Conservation (phyloP, 73 alveolate species). For the Blepharisma stoltei region DNA sequence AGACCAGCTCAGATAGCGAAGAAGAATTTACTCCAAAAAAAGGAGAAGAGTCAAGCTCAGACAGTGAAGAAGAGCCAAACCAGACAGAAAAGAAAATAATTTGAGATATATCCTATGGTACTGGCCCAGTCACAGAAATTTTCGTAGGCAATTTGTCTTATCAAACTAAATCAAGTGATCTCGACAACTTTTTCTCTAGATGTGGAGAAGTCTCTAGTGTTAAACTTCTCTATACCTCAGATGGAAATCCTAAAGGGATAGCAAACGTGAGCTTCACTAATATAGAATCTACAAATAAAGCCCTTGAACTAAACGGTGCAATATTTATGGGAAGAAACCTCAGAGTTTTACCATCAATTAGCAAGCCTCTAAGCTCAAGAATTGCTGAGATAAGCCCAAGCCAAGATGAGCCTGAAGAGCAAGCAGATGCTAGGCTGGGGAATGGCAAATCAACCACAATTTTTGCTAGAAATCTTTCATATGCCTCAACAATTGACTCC, state of each 20-base stretch:
- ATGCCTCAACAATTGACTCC: slow-evolving; percentile 58
- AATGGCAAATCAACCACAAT: slow-evolving; percentile 35
- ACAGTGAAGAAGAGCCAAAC: too few species aligned
- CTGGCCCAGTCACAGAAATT: slow-evolving; percentile 23
- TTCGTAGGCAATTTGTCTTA: slow-evolving; percentile 47
- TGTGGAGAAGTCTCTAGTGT: slow-evolving; percentile 42
- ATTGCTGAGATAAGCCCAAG: slow-evolving; percentile 31
- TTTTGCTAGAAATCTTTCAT: slow-evolving; percentile 86
- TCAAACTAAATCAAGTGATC: slow-evolving; percentile 38
- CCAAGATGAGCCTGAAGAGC: neutral
- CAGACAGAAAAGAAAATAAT: too few species aligned
- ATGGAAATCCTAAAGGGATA: slow-evolving; percentile 50
- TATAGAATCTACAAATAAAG: slow-evolving; percentile 39
- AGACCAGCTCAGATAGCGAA: too few species aligned
- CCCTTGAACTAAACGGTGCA: slow-evolving; percentile 45
- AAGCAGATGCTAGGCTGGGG: too few species aligned
- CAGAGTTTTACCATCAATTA: slow-evolving; percentile 54
- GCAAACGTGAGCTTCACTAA: slow-evolving; percentile 48
- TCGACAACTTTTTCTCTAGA: slow-evolving; percentile 36
- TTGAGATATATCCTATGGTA: too few species aligned
- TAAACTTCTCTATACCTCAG: slow-evolving; percentile 34
- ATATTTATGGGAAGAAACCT: slow-evolving; percentile 55
- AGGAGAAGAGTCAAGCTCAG: too few species aligned
- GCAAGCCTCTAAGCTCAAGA: neutral
- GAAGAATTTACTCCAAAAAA: too few species aligned